Evolutionary conservation across 345 rosid genomes (phyloP).

Genomic region (Trapa incisa): DNA sequence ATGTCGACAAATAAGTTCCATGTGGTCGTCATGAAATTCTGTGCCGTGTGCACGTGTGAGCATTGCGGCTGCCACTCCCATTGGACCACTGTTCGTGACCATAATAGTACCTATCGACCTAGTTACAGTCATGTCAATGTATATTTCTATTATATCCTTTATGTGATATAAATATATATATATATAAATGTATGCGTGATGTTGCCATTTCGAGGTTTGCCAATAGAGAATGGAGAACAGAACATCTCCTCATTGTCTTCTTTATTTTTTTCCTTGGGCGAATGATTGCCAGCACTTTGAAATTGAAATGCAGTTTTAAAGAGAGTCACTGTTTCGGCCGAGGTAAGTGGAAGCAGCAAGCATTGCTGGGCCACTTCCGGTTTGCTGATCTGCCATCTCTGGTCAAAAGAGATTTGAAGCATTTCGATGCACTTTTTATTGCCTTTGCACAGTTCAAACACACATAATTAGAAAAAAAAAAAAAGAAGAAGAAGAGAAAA

Average conservation of each 20-base stretch:
- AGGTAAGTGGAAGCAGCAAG: conserved; percentile 20
- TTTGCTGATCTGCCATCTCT: conserved; percentile 4
- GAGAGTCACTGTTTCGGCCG: conserved; percentile 14
- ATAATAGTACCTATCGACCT: too few species aligned
- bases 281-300: background rate
- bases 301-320: background rate
- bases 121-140: too few species aligned
- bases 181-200: too few species aligned
- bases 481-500: too few species aligned
- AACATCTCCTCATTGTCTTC: too few species aligned
- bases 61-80: background rate
- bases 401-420: background rate
- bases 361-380: conserved; percentile 24
- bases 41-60: background rate
- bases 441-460: too few species aligned
- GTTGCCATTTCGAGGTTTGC: too few species aligned
- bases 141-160: too few species aligned
- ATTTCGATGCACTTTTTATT: background rate
- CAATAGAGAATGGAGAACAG: too few species aligned
- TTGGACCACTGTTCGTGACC: background rate
- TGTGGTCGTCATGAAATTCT: background rate
- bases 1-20: background rate
- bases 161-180: too few species aligned
- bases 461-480: too few species aligned
- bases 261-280: background rate